Conservation (phyloP, 345 rosid genomes). For the Lepidium didymum region DNA sequence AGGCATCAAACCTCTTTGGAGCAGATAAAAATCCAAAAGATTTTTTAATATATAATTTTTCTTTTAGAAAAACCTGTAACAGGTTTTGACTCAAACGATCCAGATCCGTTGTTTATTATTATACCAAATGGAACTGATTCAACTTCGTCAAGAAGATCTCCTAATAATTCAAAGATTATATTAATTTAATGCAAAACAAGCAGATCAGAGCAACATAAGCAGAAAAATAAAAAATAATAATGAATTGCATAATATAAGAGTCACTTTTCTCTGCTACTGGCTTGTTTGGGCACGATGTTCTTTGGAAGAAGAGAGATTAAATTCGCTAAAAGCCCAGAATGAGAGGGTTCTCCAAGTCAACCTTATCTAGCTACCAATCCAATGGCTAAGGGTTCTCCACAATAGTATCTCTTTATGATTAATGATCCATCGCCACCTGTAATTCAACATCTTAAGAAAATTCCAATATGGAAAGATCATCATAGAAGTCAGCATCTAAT, state of each 20-base stretch:
- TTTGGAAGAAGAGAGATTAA: not conserved
- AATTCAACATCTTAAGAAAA: not conserved
- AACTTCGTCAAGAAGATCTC: not conserved
- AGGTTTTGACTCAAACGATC: not conserved
- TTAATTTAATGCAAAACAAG: too few species aligned
- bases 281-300: not conserved
- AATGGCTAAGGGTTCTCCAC: not conserved
- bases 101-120: not conserved
- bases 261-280: too few species aligned
- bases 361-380: not conserved
- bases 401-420: not conserved
- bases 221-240: too few species aligned
- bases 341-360: not conserved
- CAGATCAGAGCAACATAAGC: too few species aligned
- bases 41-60: not conserved
- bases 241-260: too few species aligned
- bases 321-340: not conserved
- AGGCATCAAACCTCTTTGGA: not conserved
- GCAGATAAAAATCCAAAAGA: not conserved
- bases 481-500: not conserved
- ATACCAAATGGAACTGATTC: not conserved
- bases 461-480: not conserved
- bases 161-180: too few species aligned
- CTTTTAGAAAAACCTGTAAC: not conserved
- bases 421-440: not conserved